A percentile compares a stretch with the other conserved stretches of the same genome.
phyloP scores from a whole-genome alignment of 352 stramenopile species.

The Pythium guiyangense region DNA sequence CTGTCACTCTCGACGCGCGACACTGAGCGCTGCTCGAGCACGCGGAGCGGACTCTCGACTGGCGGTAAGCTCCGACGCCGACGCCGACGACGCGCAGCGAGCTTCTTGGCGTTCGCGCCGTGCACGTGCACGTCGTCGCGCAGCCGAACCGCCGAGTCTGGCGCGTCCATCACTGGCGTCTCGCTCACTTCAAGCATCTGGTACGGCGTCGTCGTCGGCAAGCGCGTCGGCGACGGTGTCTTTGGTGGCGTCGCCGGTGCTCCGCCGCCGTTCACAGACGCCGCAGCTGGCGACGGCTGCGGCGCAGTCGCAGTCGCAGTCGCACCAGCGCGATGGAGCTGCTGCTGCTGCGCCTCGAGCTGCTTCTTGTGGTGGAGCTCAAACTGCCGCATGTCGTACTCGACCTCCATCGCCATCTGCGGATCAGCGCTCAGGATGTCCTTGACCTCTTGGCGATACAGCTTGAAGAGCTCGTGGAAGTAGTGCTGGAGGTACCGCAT shows the following conservation, averaged over 20 bases:
- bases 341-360: constrained; percentile 30
- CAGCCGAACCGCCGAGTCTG: constrained; percentile 17
- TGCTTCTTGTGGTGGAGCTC: constrained; percentile 61
- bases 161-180: constrained; percentile 18
- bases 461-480: constrained; percentile 92
- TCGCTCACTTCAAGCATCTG: constrained; percentile 34
- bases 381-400: constrained; percentile 92
- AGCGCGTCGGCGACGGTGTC: constrained; percentile 20
- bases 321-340: constrained; percentile 11
- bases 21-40: constrained; percentile 27
- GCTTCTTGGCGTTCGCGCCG: constrained; percentile 21
- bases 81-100: constrained; percentile 10
- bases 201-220: constrained; percentile 15
- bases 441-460: constrained; percentile 92
- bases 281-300: neutral
- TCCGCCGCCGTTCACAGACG: neutral
- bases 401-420: constrained; percentile 93
- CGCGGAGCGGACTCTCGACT: constrained; percentile 34
- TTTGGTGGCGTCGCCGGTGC: constrained; percentile 13
- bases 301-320: neutral
- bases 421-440: constrained; percentile 92
- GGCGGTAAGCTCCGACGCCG: constrained; percentile 46
- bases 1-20: constrained; percentile 20
- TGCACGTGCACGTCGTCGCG: constrained; percentile 21
- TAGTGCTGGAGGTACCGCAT: constrained; percentile 94